These are phyloP conservation scores for Didymella sp. DNA, from an alignment of 2,329 filamentous ascomycete genomes.

Conservation along the genomic window DNA sequence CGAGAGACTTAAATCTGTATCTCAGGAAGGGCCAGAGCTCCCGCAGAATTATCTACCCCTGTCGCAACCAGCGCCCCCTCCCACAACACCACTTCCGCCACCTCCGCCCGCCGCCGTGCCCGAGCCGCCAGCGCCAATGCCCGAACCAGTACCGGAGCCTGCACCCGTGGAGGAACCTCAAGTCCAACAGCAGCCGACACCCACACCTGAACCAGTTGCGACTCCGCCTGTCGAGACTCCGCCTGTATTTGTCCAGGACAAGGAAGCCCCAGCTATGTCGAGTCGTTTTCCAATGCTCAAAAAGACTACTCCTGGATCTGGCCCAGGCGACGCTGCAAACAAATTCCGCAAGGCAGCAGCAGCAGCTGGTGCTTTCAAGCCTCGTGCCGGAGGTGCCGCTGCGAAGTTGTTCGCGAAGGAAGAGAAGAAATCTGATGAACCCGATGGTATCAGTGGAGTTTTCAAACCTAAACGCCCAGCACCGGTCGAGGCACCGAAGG, in stretches of 20 bases:
- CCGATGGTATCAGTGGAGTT: slow-evolving; percentile 88
- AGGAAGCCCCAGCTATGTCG: slow-evolving; percentile 61
- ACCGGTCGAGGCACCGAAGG: slow-evolving; percentile 35
- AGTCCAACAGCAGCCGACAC: slow-evolving; percentile 1
- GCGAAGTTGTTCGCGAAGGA: slow-evolving; percentile 71
- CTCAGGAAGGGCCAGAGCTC: slow-evolving; percentile 17
- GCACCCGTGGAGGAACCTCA: slow-evolving; percentile 52
- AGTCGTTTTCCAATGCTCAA: slow-evolving; percentile 89
- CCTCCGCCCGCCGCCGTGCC: slow-evolving; percentile 27
- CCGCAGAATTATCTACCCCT: slow-evolving; percentile 17
- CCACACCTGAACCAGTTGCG: slow-evolving; percentile 11
- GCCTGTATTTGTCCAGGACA: slow-evolving; percentile 40
- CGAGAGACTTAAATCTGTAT: slow-evolving; percentile 35
- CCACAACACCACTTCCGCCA: slow-evolving; percentile 38
- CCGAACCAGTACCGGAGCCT: slow-evolving; percentile 34
- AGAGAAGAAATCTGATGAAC: slow-evolving; percentile 68
- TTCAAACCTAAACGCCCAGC: slow-evolving; percentile 69
- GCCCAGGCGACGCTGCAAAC: slow-evolving; percentile 74
- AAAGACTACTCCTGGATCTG: slow-evolving; percentile 64
- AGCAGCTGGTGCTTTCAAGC: slow-evolving; percentile 76
- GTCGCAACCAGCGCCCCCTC: slow-evolving; percentile 32
- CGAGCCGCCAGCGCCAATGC: slow-evolving; percentile 21
- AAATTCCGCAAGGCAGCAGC: slow-evolving; percentile 81
- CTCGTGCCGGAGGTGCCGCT: slow-evolving; percentile 83
- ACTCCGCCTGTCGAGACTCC: slow-evolving; percentile 15